A percentile compares a stretch with the other conserved stretches of the same genome.
These are phyloP conservation scores for Colletotrichum sp. DNA, from an alignment of 2,329 filamentous ascomycete species.

Conservation along the genomic window DNA sequence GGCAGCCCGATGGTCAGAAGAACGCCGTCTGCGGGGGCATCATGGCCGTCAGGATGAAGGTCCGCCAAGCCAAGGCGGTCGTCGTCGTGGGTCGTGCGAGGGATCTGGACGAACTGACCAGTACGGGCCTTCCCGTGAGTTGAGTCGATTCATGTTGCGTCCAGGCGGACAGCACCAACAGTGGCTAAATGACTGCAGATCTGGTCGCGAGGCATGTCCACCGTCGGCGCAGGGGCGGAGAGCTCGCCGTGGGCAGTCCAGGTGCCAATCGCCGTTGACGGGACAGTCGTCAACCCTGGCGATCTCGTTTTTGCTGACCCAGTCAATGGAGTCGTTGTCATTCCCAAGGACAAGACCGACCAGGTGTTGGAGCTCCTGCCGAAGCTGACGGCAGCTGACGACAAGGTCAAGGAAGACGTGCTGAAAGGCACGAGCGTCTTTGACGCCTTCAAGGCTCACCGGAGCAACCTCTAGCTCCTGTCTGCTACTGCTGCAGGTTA, in stretches of 20 bases:
- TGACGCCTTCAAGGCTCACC: constrained; percentile 69
- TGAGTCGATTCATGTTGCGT: neutral
- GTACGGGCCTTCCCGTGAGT: constrained; percentile 61
- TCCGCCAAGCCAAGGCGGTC: constrained; percentile 63
- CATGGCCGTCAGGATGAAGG: constrained; percentile 73
- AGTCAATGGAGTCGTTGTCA: constrained; percentile 71
- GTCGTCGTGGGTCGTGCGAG: constrained; percentile 73
- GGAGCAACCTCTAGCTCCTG: constrained; percentile 35
- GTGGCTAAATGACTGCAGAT: constrained; percentile 39
- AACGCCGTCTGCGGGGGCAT: constrained; percentile 81
- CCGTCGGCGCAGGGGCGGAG: constrained; percentile 62
- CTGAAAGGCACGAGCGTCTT: constrained; percentile 63
- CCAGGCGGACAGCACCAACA: neutral
- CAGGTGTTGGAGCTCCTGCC: constrained; percentile 67
- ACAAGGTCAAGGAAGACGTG: constrained; percentile 70
- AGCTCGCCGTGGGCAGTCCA: constrained; percentile 60
- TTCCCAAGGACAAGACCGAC: constrained; percentile 65
- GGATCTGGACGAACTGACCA: constrained; percentile 66
- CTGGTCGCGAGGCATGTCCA: constrained; percentile 61
- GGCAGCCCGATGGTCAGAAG: constrained; percentile 67
- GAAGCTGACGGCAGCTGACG: constrained; percentile 53
- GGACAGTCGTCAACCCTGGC: constrained; percentile 51
- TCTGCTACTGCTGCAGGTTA: neutral
- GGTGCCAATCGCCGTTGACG: constrained; percentile 48
- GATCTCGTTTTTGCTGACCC: constrained; percentile 76